Base-by-base conservation (phyloP, 331 rosid species). In the Spiraea crenata region DNA sequence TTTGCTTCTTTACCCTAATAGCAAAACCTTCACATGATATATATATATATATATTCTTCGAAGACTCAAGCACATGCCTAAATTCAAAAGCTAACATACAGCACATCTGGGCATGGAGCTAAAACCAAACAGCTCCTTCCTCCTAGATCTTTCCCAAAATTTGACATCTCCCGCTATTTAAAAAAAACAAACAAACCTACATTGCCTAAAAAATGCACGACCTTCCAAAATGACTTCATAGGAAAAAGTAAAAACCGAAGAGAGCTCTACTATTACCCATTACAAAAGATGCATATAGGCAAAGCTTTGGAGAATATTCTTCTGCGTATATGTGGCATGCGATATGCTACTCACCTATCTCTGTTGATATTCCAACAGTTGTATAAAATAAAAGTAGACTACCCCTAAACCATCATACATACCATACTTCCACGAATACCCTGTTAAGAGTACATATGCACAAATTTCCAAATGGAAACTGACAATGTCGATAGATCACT, bases 401-500 rank as follows among this genome's bases (percentile, higher is more conserved):
- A 56, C 42, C 48, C 64, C 14, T 59, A 40, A 59, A 59, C 45
- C 64, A 35, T 59, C 45, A 59, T 35, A 9, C 64, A 59, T 59
- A 3, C 45, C 17, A 4, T 37, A 42, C 42, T 37, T 38, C 64
- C 15, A 38, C 2, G 12, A 20, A 7, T 20, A 14, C 12, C 35
- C 39, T 11, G 31, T 3, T 56, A 20, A 9, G 61, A 4, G 61
- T 20, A 56, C 37, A 25, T 25, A 20, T 14, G 2, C 25, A 56
- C 61, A 56, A 5, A 52, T 1, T 15, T 25, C 61, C 61, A 56
- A 56, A 31, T 38, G 10, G 38, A 20, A 31, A 56, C 5, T 15
- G 40, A 25, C 31, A 25, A 25, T 25, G 31, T 25, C 31, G 31
- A 25, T 14, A 40, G 40, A n/a, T n/a, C 16, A 3, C 0, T 59